Evolutionary conservation across 208 protist species (phyloP), one percentile per base, ranked within the genome.

Genomic region (Borovskyia barvae): DNA sequence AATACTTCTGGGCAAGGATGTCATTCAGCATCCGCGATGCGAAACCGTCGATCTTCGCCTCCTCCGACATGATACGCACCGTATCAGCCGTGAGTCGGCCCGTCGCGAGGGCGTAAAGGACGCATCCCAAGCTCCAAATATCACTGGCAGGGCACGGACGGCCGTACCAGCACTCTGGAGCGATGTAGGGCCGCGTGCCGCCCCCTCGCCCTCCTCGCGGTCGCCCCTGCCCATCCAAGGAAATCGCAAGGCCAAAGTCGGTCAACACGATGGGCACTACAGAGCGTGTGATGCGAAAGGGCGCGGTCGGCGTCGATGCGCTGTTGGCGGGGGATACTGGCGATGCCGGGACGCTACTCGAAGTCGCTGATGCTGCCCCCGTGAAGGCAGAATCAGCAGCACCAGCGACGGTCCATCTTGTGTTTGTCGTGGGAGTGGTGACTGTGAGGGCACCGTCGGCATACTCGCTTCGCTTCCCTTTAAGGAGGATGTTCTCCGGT

Each of bases 401-500:
- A n/a, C n/a, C n/a, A n/a, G n/a, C n/a, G n/a, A n/a, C n/a, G n/a
- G n/a, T n/a, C n/a, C n/a, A n/a, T n/a, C n/a, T n/a, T n/a, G n/a
- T n/a, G n/a, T n/a, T n/a, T n/a, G n/a, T 33, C 24, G 14, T 8
- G 24, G 11, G 12, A 20, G 28, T 19, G 0, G 64, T 26, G 22
- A 47, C 28, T 9, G 51, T 28, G 9, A 53, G 2, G 3, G 39
- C 37, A 1, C 24, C 24, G 11, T 62, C 54, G 20, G 70, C 36
- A 14, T 73, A 60, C 8, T 80, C 64, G 33, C 17, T 35, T n/a
- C 61, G 36, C 22, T 60, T 60, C 1, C 84, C 73, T 30, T 67
- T 74, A 52, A 95, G 83, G 0, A 95, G 77, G 12, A 95, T 87
- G 73, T 98, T 98, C 70, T 98, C 95, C 6, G 93, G 93, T 72